Evolutionary conservation across 805 yeast species (phyloP), one percentile per base, ranked within the genome.

Genomic region (Sungouiozyma ichnusensis): DNA sequence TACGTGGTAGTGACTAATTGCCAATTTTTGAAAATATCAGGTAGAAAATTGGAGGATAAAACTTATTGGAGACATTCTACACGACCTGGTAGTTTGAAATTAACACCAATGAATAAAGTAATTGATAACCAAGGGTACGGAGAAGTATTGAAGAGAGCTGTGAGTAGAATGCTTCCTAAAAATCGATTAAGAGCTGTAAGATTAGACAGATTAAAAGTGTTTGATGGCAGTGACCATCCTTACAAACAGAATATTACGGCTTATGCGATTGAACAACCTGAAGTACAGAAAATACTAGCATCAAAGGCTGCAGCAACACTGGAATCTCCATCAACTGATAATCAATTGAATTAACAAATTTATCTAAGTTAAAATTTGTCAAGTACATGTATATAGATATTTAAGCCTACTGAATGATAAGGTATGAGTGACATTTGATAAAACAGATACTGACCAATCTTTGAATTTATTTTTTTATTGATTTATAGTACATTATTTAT

Each of bases 1-100:
- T 92, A 88, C 57, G 97, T 92, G 11, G 97, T 92, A 11, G 96
- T 90, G 2, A 84, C 97, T 13, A 94, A 92, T 67, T 87, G 96
- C 57, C 74, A 85, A 44, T 77, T 77, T 49, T 62, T 92, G 54
- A 79, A 79, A 51, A 71, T 82, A n/a, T 79, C 96, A 0, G 97
- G 97, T 48, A 81, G 79, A 46, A 90, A 92, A 62, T 61, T 88
- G 55, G 65, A 77, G 43, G 79, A 87, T 43, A 88, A 85, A 63
- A 71, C 79, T 8, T 92, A 92, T 67, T 81, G 94, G 81, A 73
- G 84, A 44, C 99, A 94, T 63, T 81, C 88, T 27, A 76, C 82
- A 3, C 77, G 83, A 53, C 97, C 97, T 3, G 98, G 98, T 37
- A 77, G 86, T 33, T 77, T 92, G 54, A 82, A 83, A 54, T 77